phyloP scores from a whole-genome alignment of 257 asterid species.

The Jacaranda copaia region DNA sequence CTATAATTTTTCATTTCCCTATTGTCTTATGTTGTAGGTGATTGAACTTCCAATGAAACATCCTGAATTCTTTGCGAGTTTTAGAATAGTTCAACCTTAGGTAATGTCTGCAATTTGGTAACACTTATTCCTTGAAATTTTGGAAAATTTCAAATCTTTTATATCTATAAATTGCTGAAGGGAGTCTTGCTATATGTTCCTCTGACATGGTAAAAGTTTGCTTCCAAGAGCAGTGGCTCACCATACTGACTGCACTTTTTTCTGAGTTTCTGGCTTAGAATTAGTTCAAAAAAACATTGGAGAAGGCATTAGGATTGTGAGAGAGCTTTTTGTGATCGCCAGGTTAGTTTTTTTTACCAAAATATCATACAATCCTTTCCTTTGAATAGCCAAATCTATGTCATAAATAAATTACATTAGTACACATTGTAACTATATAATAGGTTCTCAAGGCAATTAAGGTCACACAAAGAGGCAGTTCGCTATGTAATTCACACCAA shows the following conservation, averaged over 20 bases:
- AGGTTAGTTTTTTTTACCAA: conserved; percentile 61
- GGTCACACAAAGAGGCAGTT: conserved; percentile 27
- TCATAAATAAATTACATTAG: too few relatives aligned
- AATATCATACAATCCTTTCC: too few relatives aligned
- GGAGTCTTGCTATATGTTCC: conserved; percentile 76
- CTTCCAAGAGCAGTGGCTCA: conserved; percentile 77
- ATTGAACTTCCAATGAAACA: too few relatives aligned
- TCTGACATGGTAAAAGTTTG: conserved; percentile 70
- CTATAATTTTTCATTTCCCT: too few relatives aligned
- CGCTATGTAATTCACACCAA: neutral
- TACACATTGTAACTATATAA: conserved; percentile 22
- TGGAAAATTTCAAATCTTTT: conserved; percentile 24
- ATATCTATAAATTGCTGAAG: conserved; percentile 40
- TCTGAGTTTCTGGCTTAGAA: conserved; percentile 69
- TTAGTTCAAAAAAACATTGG: conserved; percentile 64
- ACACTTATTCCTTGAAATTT: too few relatives aligned
- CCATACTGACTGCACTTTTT: conserved; percentile 66
- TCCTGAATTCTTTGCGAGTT: too few relatives aligned
- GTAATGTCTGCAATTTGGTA: too few relatives aligned
- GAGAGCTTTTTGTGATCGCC: conserved; percentile 97
- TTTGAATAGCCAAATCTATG: too few relatives aligned
- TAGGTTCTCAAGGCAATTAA: conserved; percentile 18
- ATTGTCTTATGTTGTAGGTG: too few relatives aligned
- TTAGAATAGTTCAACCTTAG: too few relatives aligned
- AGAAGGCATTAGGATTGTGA: conserved; percentile 86